Conservation (phyloP, 768 basidiomycete species). For the Psilocybe tampanensis region DNA sequence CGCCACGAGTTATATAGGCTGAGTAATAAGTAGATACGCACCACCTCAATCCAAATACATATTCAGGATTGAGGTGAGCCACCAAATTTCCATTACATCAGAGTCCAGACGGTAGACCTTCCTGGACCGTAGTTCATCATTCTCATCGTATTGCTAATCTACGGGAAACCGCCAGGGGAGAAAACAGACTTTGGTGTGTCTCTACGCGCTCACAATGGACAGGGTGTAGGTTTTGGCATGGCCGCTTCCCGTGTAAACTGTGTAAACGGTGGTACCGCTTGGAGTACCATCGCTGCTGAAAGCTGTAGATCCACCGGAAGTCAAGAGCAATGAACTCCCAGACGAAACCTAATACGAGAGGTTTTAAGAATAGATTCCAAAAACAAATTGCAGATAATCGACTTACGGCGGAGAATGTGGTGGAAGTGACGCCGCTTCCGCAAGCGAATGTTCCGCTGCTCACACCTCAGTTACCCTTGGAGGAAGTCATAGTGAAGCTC, state of each 20-base stretch:
- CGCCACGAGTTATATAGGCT: too few relatives aligned
- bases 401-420: constrained; percentile 56
- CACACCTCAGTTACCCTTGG: constrained; percentile 62
- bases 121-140: too few relatives aligned
- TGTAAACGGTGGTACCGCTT: constrained; percentile 48
- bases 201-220: constrained; percentile 36
- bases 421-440: constrained; percentile 49
- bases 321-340: constrained; percentile 47
- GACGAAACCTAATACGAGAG: constrained; percentile 57
- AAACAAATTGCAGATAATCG: not conserved
- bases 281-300: constrained; percentile 54
- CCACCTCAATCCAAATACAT: too few relatives aligned
- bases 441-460: constrained; percentile 48
- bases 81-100: too few relatives aligned
- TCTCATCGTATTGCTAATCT: too few relatives aligned
- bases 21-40: too few relatives aligned
- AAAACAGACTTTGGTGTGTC: not conserved
- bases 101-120: too few relatives aligned
- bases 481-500: constrained; percentile 60
- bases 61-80: too few relatives aligned
- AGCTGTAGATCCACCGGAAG: constrained; percentile 49
- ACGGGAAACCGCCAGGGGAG: too few relatives aligned
- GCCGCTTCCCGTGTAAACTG: constrained; percentile 39
- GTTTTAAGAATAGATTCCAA: too few relatives aligned
- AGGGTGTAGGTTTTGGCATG: constrained; percentile 39